Base-by-base conservation (phyloP, 192 early-diverging fungal species). In the Gaertneriomyces sp. region DNA sequence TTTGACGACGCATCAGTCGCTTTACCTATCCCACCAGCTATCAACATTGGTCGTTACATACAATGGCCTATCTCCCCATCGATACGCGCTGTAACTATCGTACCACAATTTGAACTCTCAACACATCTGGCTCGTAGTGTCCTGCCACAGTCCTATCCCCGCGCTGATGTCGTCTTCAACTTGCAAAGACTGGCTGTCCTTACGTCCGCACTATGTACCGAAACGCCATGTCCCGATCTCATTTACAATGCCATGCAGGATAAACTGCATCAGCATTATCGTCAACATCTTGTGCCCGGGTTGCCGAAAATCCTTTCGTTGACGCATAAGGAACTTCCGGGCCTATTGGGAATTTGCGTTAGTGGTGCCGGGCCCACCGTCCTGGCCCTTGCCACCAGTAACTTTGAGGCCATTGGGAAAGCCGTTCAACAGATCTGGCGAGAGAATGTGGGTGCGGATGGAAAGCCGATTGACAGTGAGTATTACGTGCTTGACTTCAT, bases 341-440 rank as follows among this genome's bases (percentile, higher is more conserved):
- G 95, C 5, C 74, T 99, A 14, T 81, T 97, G 4, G 97, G 97
- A 7, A 87, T 93, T 40, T 97, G 95, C 63, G 77, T 98, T 51
- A 91, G 89, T 64, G 97, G 97, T 51, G 97, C 97, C 4, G 97
- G 97, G 1, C 97, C 97, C 17, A 98, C 95, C 41, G 92, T 99
- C 45, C 79, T 99, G 43, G 91, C 90, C 12, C 76, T 99, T 55
- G 94, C 93, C 0, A 84, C 81, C 4, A 76, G 80, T 55, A 87
- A 94, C 72, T 93, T 93, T 83, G 92, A 95, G 61, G 63, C 72
- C 38, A 95, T 98, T 56, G 94, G 93, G 5, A 60, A 72, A 17
- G 69, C 74, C 46, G 82, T 89, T 4, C 73, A 82, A 63, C 73
- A 79, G 9, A 81, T 90, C n/a, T 91, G 90, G 66, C 66, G 70